Conservation (phyloP, 345 rosid genomes). For the Salix suchowensis region DNA sequence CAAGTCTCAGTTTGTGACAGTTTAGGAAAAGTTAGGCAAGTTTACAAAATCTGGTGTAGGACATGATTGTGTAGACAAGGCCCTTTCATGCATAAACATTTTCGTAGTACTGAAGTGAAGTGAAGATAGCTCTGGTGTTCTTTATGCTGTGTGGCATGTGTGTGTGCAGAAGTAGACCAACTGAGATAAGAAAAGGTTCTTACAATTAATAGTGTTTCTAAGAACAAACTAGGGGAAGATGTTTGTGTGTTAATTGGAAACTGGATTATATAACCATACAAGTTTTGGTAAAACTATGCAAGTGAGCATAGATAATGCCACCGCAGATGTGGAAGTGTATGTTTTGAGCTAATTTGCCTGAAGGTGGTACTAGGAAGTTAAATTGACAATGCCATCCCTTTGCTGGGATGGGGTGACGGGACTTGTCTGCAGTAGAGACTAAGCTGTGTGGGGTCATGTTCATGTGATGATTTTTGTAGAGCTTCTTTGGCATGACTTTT, state of each 20-base stretch:
- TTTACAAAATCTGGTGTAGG: not conserved
- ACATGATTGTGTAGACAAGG: not conserved
- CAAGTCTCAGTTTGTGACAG: not conserved
- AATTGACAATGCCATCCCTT: not conserved
- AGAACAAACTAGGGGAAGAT: not conserved
- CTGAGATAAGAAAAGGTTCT: not conserved
- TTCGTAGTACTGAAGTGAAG: not conserved
- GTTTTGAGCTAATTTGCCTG: not conserved
- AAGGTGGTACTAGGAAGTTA: not conserved
- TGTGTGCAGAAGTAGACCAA: not conserved
- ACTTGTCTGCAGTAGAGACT: not conserved
- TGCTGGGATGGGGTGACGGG: not conserved
- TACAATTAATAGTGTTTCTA: not conserved
- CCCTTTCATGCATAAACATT: not conserved
- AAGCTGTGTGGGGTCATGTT: not conserved
- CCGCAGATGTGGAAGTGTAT: not conserved
- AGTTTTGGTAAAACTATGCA: not conserved
- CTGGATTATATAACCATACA: not conserved
- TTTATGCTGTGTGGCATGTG: not conserved
- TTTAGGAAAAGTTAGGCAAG: not conserved
- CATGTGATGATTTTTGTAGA: not conserved
- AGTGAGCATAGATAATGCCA: not conserved
- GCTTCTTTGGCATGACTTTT: not conserved
- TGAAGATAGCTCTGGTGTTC: not conserved
- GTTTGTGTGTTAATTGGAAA: not conserved